Conservation (phyloP, 2,329 filamentous ascomycete genomes). For the Mariannaea elegans region DNA sequence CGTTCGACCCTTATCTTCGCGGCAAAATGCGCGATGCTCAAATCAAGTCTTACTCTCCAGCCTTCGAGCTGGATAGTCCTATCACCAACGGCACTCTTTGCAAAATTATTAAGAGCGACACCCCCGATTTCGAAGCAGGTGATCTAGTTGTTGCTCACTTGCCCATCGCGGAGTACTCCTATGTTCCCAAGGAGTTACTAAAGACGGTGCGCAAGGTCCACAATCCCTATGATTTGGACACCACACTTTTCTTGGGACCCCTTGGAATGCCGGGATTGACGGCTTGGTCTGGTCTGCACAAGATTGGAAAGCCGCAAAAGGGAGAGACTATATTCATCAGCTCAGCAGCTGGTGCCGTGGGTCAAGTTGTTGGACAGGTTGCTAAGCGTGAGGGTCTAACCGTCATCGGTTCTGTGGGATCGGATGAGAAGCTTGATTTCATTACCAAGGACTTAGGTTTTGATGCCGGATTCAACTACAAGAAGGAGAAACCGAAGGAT, state of each 20-base stretch:
- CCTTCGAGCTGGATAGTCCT: conserved; percentile 67
- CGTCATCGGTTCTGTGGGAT: conserved; percentile 83
- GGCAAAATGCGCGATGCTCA: conserved; percentile 76
- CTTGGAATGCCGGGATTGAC: conserved; percentile 71
- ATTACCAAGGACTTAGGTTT: conserved; percentile 60
- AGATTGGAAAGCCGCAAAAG: conserved; percentile 69
- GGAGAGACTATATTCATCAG: conserved; percentile 84
- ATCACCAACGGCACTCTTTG: conserved; percentile 71
- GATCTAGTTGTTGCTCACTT: conserved; percentile 69
- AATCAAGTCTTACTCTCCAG: conserved; percentile 65
- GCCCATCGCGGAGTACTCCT: conserved; percentile 75
- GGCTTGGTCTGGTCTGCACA: conserved; percentile 73
- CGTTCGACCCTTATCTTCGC: conserved; percentile 86
- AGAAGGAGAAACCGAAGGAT: conserved; percentile 76
- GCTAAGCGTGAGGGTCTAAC: conserved; percentile 82
- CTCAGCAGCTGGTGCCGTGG: conserved; percentile 82
- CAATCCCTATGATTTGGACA: conserved; percentile 74
- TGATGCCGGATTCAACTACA: conserved; percentile 83
- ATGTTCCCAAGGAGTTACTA: conserved; percentile 55
- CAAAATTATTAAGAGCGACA: conserved; percentile 76
- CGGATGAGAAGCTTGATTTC: conserved; percentile 81
- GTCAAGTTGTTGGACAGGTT: conserved; percentile 83
- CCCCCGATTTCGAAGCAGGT: conserved; percentile 68
- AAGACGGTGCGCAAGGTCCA: conserved; percentile 63
- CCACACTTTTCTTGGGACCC: conserved; percentile 75